Evolutionary conservation across 306 rosid species (phyloP).

Genomic region (Castanea crenata): DNA sequence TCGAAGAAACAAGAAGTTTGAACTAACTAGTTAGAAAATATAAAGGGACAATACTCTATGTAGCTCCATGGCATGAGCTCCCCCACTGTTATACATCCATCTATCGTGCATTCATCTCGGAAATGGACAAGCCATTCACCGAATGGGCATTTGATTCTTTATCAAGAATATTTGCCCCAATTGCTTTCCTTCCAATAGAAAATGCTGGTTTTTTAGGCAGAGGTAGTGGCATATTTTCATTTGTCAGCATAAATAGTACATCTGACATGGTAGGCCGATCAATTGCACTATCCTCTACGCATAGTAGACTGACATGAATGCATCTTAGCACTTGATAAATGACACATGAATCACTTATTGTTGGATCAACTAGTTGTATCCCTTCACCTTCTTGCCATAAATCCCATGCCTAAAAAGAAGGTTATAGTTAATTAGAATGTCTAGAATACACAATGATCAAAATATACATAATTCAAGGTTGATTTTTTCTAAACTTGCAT

Average conservation of each 20-base stretch:
- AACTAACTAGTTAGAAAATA: too few relatives aligned
- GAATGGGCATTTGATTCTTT: not conserved
- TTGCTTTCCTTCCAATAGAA: constrained; percentile 1
- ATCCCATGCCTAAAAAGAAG: constrained; percentile 15
- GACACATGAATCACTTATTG: not conserved
- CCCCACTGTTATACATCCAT: too few relatives aligned
- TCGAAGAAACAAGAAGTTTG: too few relatives aligned
- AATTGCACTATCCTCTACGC: constrained; percentile 11
- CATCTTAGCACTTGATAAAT: constrained; percentile 22
- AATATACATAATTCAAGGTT: too few relatives aligned
- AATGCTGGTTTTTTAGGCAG: constrained; percentile 31
- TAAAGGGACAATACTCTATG: too few relatives aligned
- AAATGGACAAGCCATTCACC: constrained; percentile 16
- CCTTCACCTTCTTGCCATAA: constrained; percentile 9
- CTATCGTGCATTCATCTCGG: not conserved
- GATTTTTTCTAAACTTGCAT: constrained; percentile 10
- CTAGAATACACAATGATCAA: too few relatives aligned
- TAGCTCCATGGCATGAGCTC: too few relatives aligned
- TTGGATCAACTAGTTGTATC: constrained; percentile 12
- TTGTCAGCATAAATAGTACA: constrained; percentile 21
- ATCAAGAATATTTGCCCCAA: not conserved
- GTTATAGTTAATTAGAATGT: too few relatives aligned
- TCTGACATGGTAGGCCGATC: constrained; percentile 29
- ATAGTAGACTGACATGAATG: constrained; percentile 5
- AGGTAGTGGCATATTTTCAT: constrained; percentile 13